Conservation (phyloP, 176 grass and related monocot species). For the Lolium multiflorum region DNA sequence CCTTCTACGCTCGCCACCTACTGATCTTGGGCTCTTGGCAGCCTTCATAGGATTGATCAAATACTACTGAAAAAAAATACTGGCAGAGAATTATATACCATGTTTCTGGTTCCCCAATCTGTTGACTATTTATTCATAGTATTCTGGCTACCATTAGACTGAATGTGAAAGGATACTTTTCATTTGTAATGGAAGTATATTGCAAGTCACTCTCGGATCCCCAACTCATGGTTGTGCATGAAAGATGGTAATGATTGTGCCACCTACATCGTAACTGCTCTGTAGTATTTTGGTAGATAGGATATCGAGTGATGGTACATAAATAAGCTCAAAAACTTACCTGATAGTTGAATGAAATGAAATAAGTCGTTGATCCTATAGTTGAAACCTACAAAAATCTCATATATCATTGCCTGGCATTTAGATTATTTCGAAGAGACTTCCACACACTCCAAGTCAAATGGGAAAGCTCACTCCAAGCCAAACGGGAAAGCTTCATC, state of each 20-base stretch:
- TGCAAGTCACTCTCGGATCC: slow-evolving; percentile 4
- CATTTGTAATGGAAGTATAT: not conserved
- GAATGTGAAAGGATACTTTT: not conserved
- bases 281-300: slow-evolving; percentile 34
- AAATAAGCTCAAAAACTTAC: slow-evolving; percentile 17
- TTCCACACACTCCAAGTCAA: slow-evolving; percentile 51
- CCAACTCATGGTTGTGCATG: slow-evolving; percentile 10
- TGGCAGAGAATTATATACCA: not conserved
- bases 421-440: slow-evolving; percentile 67
- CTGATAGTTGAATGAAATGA: slow-evolving; percentile 8
- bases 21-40: slow-evolving; percentile 9
- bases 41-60: slow-evolving; percentile 12
- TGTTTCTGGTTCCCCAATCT: slow-evolving; percentile 11
- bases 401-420: slow-evolving; percentile 35
- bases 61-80: slow-evolving; percentile 24
- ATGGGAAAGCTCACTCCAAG: slow-evolving; percentile 54
- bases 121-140: not conserved
- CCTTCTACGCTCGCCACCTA: not conserved
- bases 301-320: slow-evolving; percentile 31
- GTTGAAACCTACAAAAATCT: slow-evolving; percentile 24
- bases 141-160: not conserved
- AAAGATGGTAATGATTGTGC: slow-evolving; percentile 11
- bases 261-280: not conserved
- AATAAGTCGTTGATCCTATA: not conserved
- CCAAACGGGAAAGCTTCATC: slow-evolving; percentile 38